Evolutionary conservation across 2,329 filamentous ascomycete species (phyloP).

Genomic region (Cyphellophora attinorum): DNA sequence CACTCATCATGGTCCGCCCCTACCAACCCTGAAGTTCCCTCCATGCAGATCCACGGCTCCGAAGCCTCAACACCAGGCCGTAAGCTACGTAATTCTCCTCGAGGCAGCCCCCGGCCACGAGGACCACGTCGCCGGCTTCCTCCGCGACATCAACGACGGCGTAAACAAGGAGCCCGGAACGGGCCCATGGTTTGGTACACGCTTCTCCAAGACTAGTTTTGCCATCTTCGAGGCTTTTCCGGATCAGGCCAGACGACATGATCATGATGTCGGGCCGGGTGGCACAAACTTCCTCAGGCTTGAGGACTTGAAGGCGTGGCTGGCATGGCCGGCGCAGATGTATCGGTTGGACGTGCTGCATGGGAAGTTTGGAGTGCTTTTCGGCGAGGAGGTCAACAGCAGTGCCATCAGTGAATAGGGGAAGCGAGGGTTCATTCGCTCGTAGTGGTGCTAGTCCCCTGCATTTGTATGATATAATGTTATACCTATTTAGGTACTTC

Average conservation of each 20-base stretch:
- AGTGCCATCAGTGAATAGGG: no score
- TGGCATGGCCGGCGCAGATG: background rate
- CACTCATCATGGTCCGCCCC: background rate
- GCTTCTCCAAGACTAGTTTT: constrained; percentile 1
- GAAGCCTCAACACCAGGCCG: background rate
- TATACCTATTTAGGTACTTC: no score
- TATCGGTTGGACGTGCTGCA: background rate
- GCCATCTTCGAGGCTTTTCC: background rate
- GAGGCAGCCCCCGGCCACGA: background rate
- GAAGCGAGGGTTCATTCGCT: no score
- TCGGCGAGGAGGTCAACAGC: background rate
- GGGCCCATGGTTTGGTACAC: constrained; percentile 1
- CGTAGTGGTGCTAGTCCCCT: no score
- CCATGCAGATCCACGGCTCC: no score
- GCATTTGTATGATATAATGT: no score
- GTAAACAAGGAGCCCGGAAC: background rate
- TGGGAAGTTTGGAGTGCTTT: background rate
- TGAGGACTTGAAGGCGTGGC: background rate
- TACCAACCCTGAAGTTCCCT: no score
- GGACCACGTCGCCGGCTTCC: background rate
- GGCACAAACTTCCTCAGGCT: background rate
- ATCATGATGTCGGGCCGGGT: background rate
- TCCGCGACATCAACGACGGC: background rate
- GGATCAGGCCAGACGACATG: background rate
- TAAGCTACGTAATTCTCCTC: background rate